phyloP scores from a whole-genome alignment of 139 green algal species.

The Tetradesmus lagerheimii region DNA sequence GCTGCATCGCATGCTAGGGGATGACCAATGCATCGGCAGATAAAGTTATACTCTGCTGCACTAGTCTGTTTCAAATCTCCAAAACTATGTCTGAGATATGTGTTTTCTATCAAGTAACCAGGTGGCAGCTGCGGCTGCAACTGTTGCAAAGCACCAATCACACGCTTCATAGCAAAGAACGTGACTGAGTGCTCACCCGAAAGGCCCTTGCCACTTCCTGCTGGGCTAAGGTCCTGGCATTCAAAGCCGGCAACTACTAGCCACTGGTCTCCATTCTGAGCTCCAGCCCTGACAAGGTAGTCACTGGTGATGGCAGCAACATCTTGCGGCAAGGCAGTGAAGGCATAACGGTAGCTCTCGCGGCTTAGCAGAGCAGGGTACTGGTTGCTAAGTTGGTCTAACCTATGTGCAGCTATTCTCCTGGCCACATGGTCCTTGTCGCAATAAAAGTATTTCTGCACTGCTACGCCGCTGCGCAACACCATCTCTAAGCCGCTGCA shows the following conservation, averaged over 20 bases:
- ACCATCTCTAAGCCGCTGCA: constrained; percentile 38
- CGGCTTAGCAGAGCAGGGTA: constrained; percentile 25
- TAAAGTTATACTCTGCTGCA: not conserved
- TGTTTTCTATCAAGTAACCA: constrained; percentile 41
- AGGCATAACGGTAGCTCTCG: not conserved
- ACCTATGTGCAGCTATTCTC: not conserved
- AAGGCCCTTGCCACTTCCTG: constrained; percentile 6
- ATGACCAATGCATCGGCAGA: not conserved
- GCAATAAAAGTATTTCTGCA: constrained; percentile 34
- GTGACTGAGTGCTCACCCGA: not conserved
- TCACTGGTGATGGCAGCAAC: not conserved
- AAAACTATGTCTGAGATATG: constrained; percentile 1
- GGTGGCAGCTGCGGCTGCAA: not conserved
- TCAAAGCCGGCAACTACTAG: constrained; percentile 48
- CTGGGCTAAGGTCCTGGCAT: constrained; percentile 35
- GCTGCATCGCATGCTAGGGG: constrained; percentile 23
- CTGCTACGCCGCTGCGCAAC: constrained; percentile 18
- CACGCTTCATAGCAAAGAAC: not conserved
- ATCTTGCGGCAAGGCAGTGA: constrained; percentile 1
- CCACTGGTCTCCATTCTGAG: constrained; percentile 21
- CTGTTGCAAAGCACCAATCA: constrained; percentile 38
- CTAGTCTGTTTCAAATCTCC: not conserved
- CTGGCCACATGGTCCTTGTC: not conserved
- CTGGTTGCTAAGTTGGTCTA: not conserved
- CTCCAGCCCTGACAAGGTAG: not conserved